Evolutionary conservation across 2,329 filamentous ascomycete species (phyloP).

Genomic region (Xylaria hypoxylon): DNA sequence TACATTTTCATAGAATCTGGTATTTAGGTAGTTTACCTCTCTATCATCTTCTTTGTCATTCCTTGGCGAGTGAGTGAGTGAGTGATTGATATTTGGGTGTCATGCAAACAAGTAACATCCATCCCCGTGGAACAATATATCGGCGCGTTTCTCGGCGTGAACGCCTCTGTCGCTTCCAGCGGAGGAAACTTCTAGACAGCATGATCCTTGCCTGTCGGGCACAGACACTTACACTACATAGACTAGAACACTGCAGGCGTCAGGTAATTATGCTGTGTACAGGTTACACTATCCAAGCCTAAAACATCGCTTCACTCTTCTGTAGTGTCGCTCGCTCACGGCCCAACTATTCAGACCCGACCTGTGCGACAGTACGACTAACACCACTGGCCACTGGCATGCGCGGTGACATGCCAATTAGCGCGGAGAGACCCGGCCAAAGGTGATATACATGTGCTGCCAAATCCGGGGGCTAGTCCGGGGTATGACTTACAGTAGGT

Average conservation of each 20-base stretch:
- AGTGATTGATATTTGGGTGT: not conserved
- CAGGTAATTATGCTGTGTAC: conserved; percentile 9
- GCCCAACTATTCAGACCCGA: not conserved
- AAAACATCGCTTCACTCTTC: not conserved
- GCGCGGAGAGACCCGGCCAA: conserved; percentile 7
- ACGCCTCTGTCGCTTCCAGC: not conserved
- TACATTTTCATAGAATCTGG: conserved; percentile 27
- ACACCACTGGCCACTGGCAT: not conserved
- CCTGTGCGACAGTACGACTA: not conserved
- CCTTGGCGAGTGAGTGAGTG: not conserved
- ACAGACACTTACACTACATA: conserved; percentile 9
- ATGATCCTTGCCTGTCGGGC: conserved; percentile 31
- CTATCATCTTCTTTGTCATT: conserved; percentile 15
- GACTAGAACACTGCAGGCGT: not conserved
- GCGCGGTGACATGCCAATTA: conserved; percentile 26
- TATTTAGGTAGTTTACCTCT: conserved; percentile 18
- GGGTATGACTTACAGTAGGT: conserved; percentile 2
- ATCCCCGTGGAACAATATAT: not conserved
- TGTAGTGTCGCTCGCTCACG: not conserved
- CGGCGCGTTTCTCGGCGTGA: conserved; percentile 1
- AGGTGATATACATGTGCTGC: conserved; percentile 17
- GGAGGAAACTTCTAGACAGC: conserved; percentile 28
- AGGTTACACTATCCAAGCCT: conserved; percentile 4
- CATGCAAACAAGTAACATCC: not conserved
- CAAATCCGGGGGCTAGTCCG: conserved; percentile 21